Evolutionary conservation across 148 eudicot genomes (phyloP).

Genomic region (Pouteria glomerata): DNA sequence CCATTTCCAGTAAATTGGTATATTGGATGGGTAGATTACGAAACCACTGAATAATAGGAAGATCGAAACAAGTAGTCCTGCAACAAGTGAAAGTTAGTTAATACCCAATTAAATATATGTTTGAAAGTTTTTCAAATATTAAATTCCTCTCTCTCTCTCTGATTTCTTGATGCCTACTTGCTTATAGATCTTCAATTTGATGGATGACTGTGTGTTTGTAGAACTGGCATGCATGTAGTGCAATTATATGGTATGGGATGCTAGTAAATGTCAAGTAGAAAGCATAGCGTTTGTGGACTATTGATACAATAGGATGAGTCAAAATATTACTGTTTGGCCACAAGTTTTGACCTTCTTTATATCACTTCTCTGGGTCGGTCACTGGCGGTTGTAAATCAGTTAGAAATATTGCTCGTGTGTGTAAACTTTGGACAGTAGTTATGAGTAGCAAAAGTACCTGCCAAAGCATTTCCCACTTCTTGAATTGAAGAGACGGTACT

Average conservation of each 20-base stretch:
- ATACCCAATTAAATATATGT: background rate
- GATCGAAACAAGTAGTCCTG: conserved; percentile 9
- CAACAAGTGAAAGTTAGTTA: background rate
- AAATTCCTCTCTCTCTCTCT: background rate
- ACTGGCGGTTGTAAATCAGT: background rate
- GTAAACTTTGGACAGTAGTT: background rate
- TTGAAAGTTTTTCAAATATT: background rate
- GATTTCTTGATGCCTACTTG: too few species aligned
- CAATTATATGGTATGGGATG: too few species aligned
- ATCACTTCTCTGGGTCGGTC: background rate
- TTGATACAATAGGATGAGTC: background rate
- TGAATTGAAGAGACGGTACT: conserved; percentile 5
- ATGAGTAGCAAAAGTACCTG: conserved; percentile 1
- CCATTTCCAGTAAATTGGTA: conserved; percentile 13
- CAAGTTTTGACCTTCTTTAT: background rate
- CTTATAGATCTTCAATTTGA: background rate
- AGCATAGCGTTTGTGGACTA: background rate
- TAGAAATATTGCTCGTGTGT: background rate
- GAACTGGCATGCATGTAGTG: background rate
- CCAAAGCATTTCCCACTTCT: conserved; percentile 12
- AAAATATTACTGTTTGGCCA: background rate
- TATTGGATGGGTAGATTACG: conserved; percentile 10
- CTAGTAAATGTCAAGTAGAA: too few species aligned
- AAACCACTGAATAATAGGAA: conserved; percentile 9
- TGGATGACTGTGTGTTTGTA: background rate